Base-by-base conservation (phyloP, 768 basidiomycete genomes). In the Termitomyces sp. region DNA sequence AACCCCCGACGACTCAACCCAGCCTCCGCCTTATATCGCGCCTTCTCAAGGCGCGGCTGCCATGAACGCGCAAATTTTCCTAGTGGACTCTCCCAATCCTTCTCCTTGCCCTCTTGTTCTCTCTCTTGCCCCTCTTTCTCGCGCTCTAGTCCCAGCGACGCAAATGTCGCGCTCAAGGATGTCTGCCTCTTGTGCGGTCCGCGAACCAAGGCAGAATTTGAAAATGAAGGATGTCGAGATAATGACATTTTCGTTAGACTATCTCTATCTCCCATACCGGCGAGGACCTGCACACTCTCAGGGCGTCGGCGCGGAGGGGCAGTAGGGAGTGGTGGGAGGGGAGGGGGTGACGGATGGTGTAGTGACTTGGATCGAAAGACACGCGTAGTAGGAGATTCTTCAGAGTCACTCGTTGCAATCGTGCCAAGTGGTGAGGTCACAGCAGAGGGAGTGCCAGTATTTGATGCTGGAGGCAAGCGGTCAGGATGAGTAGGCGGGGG, bases 21-120 rank as follows among this genome's bases (percentile, higher is more conserved):
- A 20, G 88, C 89, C 70, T 90, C 88, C 0, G 87, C 88, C 71
- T 90, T 90, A 71, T 83, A 90, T 62, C 86, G 74, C 28, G 85
- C 88, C 35, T 82, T 81, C 59, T 89, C 87, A 28, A 89, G 68
- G 48, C 74, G 79, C 0, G 86, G 87, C 67, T 84, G 79, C 13
- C 58, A 75, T n/a, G 81, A 68, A 13, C 63, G 71, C 22, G 71
- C 72, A 44, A 60, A 58, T 55, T 57, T 65, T 33, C 45, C 54
- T 50, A 57, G 32, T 22, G 62, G 51, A 35, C 22, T 61, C 38
- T 59, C 66, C 9, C 54, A 50, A 18, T 58, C 59, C 13, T 33
- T 61, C 24, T 44, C 57, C 28, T 22, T 39, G 51, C 53, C 65
- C 67, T 42, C 66, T 71, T 58, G 52, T 18, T 45, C 50, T 48